Conservation (phyloP, 1,284 basidiomycete species). For the Ustilago lituana region DNA sequence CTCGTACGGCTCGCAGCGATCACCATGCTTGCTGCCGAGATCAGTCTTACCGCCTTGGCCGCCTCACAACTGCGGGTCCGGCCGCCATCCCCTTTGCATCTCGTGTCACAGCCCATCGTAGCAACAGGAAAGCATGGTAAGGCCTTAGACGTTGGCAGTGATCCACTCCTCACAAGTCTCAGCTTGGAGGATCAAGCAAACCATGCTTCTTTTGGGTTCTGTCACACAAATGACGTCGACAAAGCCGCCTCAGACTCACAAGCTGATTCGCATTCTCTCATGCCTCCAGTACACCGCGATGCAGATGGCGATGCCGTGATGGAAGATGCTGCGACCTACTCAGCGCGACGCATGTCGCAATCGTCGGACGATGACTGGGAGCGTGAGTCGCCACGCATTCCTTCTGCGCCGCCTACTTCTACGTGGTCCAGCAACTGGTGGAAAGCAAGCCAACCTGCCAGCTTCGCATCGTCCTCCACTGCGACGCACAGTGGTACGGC, state of each 20-base stretch:
- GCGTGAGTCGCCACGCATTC: not conserved
- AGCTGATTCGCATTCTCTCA: not conserved
- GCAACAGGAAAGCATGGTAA: not conserved
- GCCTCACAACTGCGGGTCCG: conserved; percentile 12
- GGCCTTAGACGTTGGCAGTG: not conserved
- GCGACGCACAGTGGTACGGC: not conserved
- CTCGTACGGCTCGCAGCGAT: conserved; percentile 7
- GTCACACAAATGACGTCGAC: not conserved
- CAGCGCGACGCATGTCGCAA: conserved; percentile 17
- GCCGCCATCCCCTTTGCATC: conserved; percentile 21
- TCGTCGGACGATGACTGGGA: conserved; percentile 27
- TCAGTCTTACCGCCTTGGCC: conserved; percentile 8
- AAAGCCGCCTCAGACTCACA: not conserved
- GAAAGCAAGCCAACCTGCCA: not conserved
- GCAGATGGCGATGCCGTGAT: conserved; percentile 39
- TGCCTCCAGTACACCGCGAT: conserved; percentile 10
- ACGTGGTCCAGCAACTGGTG: conserved; percentile 6
- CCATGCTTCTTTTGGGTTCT: not conserved
- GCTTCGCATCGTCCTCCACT: not conserved
- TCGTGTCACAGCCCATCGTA: conserved; percentile 31
- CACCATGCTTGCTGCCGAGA: conserved; percentile 12
- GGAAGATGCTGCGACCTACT: conserved; percentile 28
- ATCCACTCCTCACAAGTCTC: conserved; percentile 27
- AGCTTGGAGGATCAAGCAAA: conserved; percentile 25
- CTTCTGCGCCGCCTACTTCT: not conserved